Base-by-base conservation (phyloP, 2,329 filamentous ascomycete genomes). In the Botryotinia convoluta region DNA sequence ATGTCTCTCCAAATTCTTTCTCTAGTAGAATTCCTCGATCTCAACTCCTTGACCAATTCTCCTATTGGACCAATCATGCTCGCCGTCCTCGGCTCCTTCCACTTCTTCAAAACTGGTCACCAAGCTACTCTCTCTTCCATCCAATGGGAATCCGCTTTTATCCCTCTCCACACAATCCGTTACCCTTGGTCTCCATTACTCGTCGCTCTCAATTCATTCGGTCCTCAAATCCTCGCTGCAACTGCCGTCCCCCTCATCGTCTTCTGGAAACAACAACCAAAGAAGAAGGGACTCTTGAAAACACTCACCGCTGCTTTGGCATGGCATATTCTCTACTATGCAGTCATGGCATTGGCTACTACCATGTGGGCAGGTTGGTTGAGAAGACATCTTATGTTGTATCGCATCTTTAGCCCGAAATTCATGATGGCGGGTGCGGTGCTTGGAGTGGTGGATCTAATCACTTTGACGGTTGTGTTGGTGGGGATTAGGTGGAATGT, bases 41-140 rank as follows among this genome's bases (percentile, higher is more conserved):
- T 89, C 77, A 87, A 89, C 79, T 81, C 83, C 74, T 81, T 92
- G 57, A 89, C 91, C 26, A 85, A 88, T 67, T 90, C 90, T 62
- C 87, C 94, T 10, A 92, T 98, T 78, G 95, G 94, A 0, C 95
- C 96, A 32, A 85, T 96, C 57, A 87, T 97, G 75, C 88, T 98
- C 39, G 95, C 91, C 18, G 84, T 98, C n/a, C 89, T 99, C 0
- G 96, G 95, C 74, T 94, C 92, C 79, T 97, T 95, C 83, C 91
- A 98, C 85, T 99, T 91, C 85, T 99, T 99, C 89, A 98, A 97
- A 81, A 99, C 96, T 0, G 96, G 96, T 75, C 96, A 99, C 82
- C 95, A 98, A 83, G 95, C 95, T 20, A 92, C 91, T 0, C 87
- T 97, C 37, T 88, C 91, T 77, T 93, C 90, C 77, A 95, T 99